Base-by-base conservation (phyloP, 2,329 filamentous ascomycete genomes). In the Claviceps digitariae region DNA sequence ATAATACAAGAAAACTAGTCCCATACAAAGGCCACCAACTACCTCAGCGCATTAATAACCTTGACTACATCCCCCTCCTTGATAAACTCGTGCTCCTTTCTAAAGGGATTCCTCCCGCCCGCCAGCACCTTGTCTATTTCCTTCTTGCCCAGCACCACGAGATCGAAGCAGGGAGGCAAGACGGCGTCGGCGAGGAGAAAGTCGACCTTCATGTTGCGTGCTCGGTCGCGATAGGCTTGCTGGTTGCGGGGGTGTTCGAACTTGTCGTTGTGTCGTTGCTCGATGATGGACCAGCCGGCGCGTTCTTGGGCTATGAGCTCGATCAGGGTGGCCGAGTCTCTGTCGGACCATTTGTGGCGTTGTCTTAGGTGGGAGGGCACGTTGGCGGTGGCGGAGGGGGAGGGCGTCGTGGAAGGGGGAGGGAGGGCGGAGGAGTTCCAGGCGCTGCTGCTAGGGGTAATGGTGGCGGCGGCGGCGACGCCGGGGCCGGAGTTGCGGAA, bases 191-290 rank as follows among this genome's bases (percentile, higher is more conserved):
- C 62, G 50, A 72, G 67, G 17, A 81, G 66, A 47, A 75, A 69
- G 34, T 75, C 71, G 38, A 77, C 74, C 66, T 81, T 81, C 52
- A 79, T 57, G 53, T 78, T 73, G 50, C 78, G 73, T n/a, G 78
- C 78, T 64, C 76, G 77, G 68, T 81, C 78, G 7, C 78, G 76
- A 54, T 77, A 70, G 4, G 75, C 74, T 62, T 80, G 77, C 65
- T 80, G 77, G 58, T 74, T 72, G 50, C 77, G 74, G 2, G 61
- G 61, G 17, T 64, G 57, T 45, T 75, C 66, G 52, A 78, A 78
- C 2, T 53, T 54, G 20, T 67, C 34, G 0, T 59, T 59, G 29
- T 68, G 63, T 5, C 59, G 43, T 27, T 56, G 59, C 54, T 68
- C 57, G 2, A 71, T 71, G 40, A 13, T n/a, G 45, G 66, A 50